Base-by-base conservation (phyloP, 2,329 filamentous ascomycete genomes). In the Coleophoma cylindrospora region DNA sequence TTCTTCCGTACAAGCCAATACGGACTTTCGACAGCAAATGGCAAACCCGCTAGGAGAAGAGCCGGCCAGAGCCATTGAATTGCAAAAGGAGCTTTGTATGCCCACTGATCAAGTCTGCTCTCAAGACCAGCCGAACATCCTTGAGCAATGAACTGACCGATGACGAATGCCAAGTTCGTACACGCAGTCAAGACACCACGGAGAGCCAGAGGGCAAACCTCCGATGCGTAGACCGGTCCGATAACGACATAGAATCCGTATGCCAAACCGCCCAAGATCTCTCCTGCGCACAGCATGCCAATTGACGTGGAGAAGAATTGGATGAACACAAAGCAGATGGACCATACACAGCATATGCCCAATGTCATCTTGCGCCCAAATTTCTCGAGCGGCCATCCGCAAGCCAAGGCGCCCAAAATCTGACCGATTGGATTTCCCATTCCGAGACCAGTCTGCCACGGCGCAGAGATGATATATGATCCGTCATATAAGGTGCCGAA, bases 121-220 rank as follows among this genome's bases (percentile, higher is more conserved):
- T 51, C 44, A 21, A 55, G 34, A 15, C 52, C 56, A 37, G 68
- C 70, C 45, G 74, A 70, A 11, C 73, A 68, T 4, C 72, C 73
- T 38, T 74, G 66, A 19, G 71, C 72, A 50, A 75, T 70, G 46
- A 75, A 60, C 54, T 75, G 73, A 14, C 73, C 73, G 7, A 75
- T 60, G 11, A 60, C 75, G 70, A 75, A 79, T 65, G 74, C 76
- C 56, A 76, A 69, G 58, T 76, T 76, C 52, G 74, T 70, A 45
- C 74, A 77, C 1, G 74, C 75, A 0, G 57, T 58, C 69, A 76
- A 49, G 74, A 65, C 76, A 36, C 73, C 74, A 49, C 75, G 68
- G 13, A 79, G 65, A 40, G 74, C 73, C 27, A 78, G 70, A 2
- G 76, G 75, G 51, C 74, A 77, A 34, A 79, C 74, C 57, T 79